Percentiles rank a stretch among this genome's conserved stretches.
Conservation (phyloP, 2,329 filamentous ascomycete genomes). For the Escovopsis weberi region DNA sequence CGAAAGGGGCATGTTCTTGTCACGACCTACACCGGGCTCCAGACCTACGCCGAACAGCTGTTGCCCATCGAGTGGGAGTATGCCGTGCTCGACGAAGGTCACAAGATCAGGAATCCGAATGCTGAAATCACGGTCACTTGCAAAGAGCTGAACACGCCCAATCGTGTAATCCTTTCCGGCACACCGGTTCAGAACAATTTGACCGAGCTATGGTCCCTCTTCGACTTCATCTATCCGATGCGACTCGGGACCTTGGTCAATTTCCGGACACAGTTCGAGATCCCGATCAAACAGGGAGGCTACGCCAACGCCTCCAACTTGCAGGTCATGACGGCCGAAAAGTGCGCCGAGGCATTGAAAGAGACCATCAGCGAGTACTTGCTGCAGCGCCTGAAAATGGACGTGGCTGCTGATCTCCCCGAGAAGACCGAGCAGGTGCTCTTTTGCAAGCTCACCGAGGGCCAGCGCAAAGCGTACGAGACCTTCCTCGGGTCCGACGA, state of each 20-base stretch:
- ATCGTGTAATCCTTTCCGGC: conserved; percentile 84
- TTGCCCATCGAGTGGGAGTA: conserved; percentile 83
- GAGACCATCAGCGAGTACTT: conserved; percentile 89
- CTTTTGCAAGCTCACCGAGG: conserved; percentile 75
- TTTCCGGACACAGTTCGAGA: conserved; percentile 83
- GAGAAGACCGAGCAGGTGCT: conserved; percentile 94
- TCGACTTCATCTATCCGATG: conserved; percentile 97
- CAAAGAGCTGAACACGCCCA: conserved; percentile 82
- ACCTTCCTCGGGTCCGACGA: conserved; percentile 70
- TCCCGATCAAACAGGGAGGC: conserved; percentile 82
- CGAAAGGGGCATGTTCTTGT: conserved; percentile 83
- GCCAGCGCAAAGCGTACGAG: conserved; percentile 70
- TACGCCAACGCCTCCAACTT: conserved; percentile 92
- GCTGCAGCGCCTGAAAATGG: conserved; percentile 79
- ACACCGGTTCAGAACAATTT: conserved; percentile 98
- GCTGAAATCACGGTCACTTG: conserved; percentile 88
- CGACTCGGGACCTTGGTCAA: conserved; percentile 80
- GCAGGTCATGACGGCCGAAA: conserved; percentile 86
- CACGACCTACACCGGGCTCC: conserved; percentile 91
- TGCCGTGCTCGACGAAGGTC: conserved; percentile 88
- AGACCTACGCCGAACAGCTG: conserved; percentile 74
- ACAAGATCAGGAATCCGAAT: conserved; percentile 96
- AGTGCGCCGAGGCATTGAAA: conserved; percentile 86
- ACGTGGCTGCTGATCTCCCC: conserved; percentile 84
- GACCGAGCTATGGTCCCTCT: conserved; percentile 88